Base-by-base conservation (phyloP, 1,139 yeast genomes). In the Geotrichum histeridarum region DNA sequence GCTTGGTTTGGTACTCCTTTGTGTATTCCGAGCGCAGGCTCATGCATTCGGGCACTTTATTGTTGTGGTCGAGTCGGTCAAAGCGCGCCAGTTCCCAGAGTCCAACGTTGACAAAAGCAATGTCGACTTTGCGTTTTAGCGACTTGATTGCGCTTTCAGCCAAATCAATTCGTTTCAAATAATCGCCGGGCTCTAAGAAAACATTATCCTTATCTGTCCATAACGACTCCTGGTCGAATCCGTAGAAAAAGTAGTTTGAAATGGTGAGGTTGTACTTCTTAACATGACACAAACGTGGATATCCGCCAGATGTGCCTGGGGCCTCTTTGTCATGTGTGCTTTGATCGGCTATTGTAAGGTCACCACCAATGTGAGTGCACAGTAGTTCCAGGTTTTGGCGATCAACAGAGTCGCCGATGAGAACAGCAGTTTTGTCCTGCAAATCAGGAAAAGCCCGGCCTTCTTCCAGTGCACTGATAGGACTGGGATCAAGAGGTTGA, bases 331-430 rank as follows among this genome's bases (percentile, higher is more conserved):
- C 36, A 33, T 50, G 54, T 11, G 57, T 52, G 38, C 46, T 51
- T 38, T 50, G 58, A 18, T 47, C 51, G 6, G 60, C 48, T 9
- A 56, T 48, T 12, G 44, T 50, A 37, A 53, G 43, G 9, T 52
- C 43, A 7, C 57, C 54, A 1, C 48, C 48, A 14, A 58, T 41
- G 41, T 55, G 33, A 7, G 41, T 38, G 39, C 61, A 58, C 27
- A 58, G 42, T n/a, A 48, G 43, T 8, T 55, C 57, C 11, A 57
- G 42, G n/a, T 49, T 42, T 15, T 56, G 53, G 15, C 61, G 33
- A 17, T 58, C 61, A 2, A 55, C 54, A 11, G 58, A 54, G 38
- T 57, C 61, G n/a, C 61, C 61, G 15, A 58, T 36, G 7, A 58
- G 48, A 8, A 57, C 49, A 14, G 55, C 59, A 1, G 59, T 53